phyloP scores from a whole-genome alignment of 495 filamentous ascomycete genomes.

The Xylaria telfairii region DNA sequence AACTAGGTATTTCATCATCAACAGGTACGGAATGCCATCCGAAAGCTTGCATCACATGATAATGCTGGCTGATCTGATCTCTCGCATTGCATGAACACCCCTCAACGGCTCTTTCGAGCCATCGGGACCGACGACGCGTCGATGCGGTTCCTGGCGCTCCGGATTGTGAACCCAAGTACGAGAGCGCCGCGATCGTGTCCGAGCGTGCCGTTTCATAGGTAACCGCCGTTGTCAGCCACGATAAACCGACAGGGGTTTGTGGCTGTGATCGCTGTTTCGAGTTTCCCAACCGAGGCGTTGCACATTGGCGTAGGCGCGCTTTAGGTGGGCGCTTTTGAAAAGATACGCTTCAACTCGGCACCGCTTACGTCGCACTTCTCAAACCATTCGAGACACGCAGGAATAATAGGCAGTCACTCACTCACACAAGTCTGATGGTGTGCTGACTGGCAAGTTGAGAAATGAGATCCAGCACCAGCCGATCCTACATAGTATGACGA shows the following conservation, averaged over 20 bases:
- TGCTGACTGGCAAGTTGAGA: background rate
- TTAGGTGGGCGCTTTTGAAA: background rate
- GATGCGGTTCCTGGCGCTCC: background rate
- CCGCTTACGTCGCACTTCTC: constrained; percentile 3
- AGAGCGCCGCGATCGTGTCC: background rate
- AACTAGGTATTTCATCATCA: background rate
- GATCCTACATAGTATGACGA: background rate
- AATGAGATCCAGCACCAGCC: background rate
- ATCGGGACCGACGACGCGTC: background rate
- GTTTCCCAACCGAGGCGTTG: background rate
- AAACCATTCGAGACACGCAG: background rate
- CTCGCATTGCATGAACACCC: background rate
- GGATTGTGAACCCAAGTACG: background rate
- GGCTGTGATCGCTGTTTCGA: constrained; percentile 12
- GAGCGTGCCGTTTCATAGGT: constrained; percentile 1
- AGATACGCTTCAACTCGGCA: background rate
- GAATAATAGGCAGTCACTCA: background rate
- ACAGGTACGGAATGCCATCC: background rate
- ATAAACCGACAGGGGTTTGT: background rate
- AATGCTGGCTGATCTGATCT: background rate
- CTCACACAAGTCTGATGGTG: background rate
- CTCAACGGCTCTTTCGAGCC: background rate
- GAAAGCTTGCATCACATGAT: background rate
- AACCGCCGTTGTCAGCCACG: constrained; percentile 2
- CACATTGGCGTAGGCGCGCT: background rate